A percentile compares a stretch with the other conserved stretches of the same genome.
Evolutionary conservation across 352 stramenopile species (phyloP).

Genomic region (Globisporangium middletonii): DNA sequence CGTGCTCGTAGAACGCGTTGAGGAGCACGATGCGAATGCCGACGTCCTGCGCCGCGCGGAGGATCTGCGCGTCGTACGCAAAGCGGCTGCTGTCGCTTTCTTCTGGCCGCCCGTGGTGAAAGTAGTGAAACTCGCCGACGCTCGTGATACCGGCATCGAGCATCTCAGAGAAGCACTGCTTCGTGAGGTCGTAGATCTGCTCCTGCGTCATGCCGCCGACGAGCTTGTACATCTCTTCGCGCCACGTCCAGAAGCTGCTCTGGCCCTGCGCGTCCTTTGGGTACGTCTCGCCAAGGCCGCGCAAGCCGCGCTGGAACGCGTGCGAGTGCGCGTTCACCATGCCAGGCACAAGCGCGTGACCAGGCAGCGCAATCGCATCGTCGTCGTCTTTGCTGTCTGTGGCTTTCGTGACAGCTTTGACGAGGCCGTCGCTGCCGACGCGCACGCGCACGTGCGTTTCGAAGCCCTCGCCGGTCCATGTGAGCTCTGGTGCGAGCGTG

Average conservation of each 20-base stretch:
- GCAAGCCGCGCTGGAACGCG: conserved; percentile 66
- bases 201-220: conserved; percentile 57
- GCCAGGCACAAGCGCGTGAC: conserved; percentile 47
- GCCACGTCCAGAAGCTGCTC: conserved; percentile 80
- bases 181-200: conserved; percentile 59
- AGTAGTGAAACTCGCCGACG: conserved; percentile 79
- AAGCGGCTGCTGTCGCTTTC: conserved; percentile 39
- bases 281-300: conserved; percentile 72
- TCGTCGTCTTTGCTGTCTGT: not conserved
- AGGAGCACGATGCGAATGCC: conserved; percentile 69
- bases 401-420: conserved; percentile 27
- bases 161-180: conserved; percentile 79
- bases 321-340: conserved; percentile 85
- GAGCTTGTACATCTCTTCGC: conserved; percentile 81
- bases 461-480: conserved; percentile 55
- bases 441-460: conserved; percentile 45
- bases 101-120: conserved; percentile 46
- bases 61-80: conserved; percentile 64
- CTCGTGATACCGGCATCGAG: conserved; percentile 69
- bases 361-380: conserved; percentile 23
- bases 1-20: conserved; percentile 73
- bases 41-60: conserved; percentile 52
- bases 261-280: conserved; percentile 26
- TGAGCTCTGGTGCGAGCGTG: conserved; percentile 56
- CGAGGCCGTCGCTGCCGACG: conserved; percentile 40